Base-by-base conservation (phyloP, 1,284 basidiomycete species). In the Phlebopus sp. region DNA sequence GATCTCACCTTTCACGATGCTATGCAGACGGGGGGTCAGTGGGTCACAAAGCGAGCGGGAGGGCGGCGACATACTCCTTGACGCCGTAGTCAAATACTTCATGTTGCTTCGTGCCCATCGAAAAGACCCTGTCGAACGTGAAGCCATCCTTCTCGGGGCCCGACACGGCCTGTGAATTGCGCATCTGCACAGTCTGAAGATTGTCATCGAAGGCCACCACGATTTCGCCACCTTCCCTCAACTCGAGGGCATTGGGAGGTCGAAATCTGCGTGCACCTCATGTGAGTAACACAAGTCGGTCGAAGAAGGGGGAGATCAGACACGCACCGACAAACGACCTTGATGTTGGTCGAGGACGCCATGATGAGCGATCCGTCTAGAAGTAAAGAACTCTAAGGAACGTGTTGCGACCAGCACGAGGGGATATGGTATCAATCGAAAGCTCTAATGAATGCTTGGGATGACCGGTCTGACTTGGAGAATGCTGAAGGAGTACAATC, bases 81-180 rank as follows among this genome's bases (percentile, higher is more conserved):
- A 99, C 92, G 53, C 97, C 96, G 70, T 96, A 99, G 69, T 99
- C 94, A 66, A 99, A 99, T 42, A 99, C 94, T 66, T 99, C 93
- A 45, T 86, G 76, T 69, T 99, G 97, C 69, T 83, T 79, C 23
- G 95, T 93, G 39, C 79, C 82, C 79, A 97, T 95, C 51, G 92
- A 88, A 65, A 99, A 99, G 29, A 97, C 94, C 52, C 93, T 81
- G 70, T 99, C 97, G 63, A 98, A 98, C 25, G 92, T 92, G 74
- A 99, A 99, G 32, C 95, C 96, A 74, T 92, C 87, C 69, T 80
- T 89, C 77, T 90, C 89, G 46, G 86, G 89, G 32, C 92, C 82
- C 53, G 82, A 77, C 58, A 78, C 72, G 19, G 80, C 61, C 55
- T 81, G 76, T 18, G 82, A 76, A 39, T 83, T 86, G 67, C 82